phyloP scores from a whole-genome alignment of 495 filamentous ascomycete species.

The Collariella sp. region DNA sequence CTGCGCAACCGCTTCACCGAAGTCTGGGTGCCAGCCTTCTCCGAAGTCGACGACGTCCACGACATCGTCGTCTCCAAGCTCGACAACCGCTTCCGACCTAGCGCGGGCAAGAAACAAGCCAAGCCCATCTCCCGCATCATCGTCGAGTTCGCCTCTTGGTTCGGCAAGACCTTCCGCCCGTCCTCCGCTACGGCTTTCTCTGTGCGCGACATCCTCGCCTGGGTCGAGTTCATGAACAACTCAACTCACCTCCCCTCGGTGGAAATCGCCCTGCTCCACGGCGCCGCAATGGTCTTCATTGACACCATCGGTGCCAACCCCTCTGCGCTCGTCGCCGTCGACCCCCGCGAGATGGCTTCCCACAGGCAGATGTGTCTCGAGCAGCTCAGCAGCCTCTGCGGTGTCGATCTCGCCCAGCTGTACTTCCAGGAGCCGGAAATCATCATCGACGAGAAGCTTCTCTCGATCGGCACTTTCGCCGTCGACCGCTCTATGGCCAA shows the following conservation, averaged over 20 bases:
- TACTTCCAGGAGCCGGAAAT: conserved; percentile 50
- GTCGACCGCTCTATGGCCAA: conserved; percentile 42
- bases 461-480: conserved; percentile 66
- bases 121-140: conserved; percentile 52
- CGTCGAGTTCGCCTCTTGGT: conserved; percentile 87
- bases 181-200: conserved; percentile 68
- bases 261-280: conserved; percentile 54
- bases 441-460: conserved; percentile 35
- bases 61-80: conserved; percentile 80
- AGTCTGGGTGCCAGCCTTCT: conserved; percentile 87
- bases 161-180: conserved; percentile 66
- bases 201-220: conserved; percentile 80
- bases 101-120: conserved; percentile 1
- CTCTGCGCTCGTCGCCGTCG: conserved; percentile 66
- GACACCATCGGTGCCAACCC: conserved; percentile 93
- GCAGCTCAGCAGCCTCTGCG: conserved; percentile 59
- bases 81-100: conserved; percentile 26
- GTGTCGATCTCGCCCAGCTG: conserved; percentile 49
- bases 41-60: conserved; percentile 73
- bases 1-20: conserved; percentile 96
- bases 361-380: conserved; percentile 66
- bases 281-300: conserved; percentile 90
- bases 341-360: conserved; percentile 44
- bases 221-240: conserved; percentile 87
- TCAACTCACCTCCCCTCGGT: conserved; percentile 40